phyloP scores from a whole-genome alignment of 495 filamentous ascomycete species.

The Talaromyces adpressus region DNA sequence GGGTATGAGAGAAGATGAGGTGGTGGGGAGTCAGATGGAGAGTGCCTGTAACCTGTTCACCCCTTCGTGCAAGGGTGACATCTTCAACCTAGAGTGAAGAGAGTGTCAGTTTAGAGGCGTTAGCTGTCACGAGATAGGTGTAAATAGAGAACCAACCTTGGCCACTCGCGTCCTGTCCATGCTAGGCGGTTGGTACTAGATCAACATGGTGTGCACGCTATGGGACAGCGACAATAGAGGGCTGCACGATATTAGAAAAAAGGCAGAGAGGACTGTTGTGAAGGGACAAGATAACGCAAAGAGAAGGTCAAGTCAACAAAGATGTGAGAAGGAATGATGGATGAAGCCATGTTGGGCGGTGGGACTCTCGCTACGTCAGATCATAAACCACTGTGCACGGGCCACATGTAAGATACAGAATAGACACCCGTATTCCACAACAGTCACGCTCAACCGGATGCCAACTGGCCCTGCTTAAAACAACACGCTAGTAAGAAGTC shows the following conservation, averaged over 20 bases:
- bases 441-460: no score
- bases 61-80: constrained; percentile 55
- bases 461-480: no score
- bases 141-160: constrained; percentile 30
- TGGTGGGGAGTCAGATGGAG: constrained; percentile 61
- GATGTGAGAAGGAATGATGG: not conserved
- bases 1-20: constrained; percentile 53
- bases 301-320: not conserved
- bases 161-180: constrained; percentile 54
- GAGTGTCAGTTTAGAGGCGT: not conserved
- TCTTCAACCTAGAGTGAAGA: constrained; percentile 45
- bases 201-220: constrained; percentile 27
- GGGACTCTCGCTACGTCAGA: constrained; percentile 16
- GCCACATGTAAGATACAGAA: not conserved
- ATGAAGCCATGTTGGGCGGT: not conserved
- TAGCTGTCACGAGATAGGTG: not conserved
- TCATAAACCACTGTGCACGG: not conserved
- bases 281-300: not conserved
- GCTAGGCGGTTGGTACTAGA: constrained; percentile 21
- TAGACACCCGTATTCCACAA: no score
- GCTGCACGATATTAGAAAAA: not conserved
- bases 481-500: no score
- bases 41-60: constrained; percentile 51
- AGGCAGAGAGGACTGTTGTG: not conserved
- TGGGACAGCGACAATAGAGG: not conserved